Evolutionary conservation across 768 basidiomycete species (phyloP), one percentile per base, ranked within the genome.

Genomic region (Panellus pusillus): DNA sequence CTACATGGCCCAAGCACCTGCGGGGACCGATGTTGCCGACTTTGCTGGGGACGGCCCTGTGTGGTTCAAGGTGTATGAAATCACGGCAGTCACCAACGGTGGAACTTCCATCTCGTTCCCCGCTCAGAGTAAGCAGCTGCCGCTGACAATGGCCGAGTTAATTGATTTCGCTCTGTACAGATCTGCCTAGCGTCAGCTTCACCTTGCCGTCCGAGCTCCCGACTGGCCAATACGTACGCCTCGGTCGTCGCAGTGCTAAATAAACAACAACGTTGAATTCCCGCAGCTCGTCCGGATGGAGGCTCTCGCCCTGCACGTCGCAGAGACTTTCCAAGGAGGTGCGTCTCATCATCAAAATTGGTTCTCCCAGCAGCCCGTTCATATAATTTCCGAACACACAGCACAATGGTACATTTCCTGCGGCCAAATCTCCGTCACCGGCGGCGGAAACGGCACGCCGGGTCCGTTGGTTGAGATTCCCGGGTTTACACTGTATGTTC

Each of bases 381-480:
- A 24, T 24, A 3, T 24, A 2, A 24, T 24, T 24, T 24, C 24
- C 24, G 24, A 24, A 24, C 13, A 2, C 14, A 9, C 41, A 12
- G 4, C 27, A 6, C n/a, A 60, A 50, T 61, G 57, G 44, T 61
- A 57, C 44, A 57, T 61, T 31, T 48, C 47, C 13, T 61, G 71
- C 45, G 71, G 54, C 3, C 71, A 72, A 50, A 57, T 72, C 31
- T 19, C 13, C 19, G 12, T 50, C n/a, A 50, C 48, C 29, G 20
- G 32, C 18, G 59, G 55, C 18, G 71, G 71, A 17, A 66, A 54
- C 47, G 71, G 70, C 18, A 68, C 50, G 3, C 71, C 71, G 0
- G 63, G 66, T 8, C 71, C 71, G 9, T 61, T 70, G 27, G 69
- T 71, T 19, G 50, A 65, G 4, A 66, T 72, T 59, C 71, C 71